Conservation (phyloP, 306 rosid species). For the Trifolium fragiferum region DNA sequence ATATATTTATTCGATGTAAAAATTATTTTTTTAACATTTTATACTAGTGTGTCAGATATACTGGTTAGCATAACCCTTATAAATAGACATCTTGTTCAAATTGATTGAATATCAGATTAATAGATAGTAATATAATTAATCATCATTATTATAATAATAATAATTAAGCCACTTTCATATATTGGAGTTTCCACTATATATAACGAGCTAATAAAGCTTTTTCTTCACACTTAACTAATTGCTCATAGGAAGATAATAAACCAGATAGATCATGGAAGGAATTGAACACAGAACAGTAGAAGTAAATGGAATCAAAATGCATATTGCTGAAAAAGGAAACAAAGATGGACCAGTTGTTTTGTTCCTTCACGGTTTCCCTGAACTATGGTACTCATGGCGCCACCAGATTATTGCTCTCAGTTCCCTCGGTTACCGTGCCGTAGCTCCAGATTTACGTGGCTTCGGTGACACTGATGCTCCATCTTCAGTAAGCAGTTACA, state of each 20-base stretch:
- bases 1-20: too few species aligned
- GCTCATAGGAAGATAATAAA: neutral
- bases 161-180: too few species aligned
- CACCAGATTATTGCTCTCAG: constrained; percentile 44
- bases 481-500: constrained; percentile 7
- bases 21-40: too few species aligned
- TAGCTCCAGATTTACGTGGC: constrained; percentile 48
- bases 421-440: constrained; percentile 42
- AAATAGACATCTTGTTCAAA: too few species aligned
- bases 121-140: too few species aligned
- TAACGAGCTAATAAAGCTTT: neutral
- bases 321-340: constrained; percentile 37
- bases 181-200: too few species aligned
- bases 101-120: too few species aligned
- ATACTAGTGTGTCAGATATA: too few species aligned
- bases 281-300: neutral
- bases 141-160: too few species aligned
- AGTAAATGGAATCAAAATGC: constrained; percentile 45
- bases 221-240: neutral
- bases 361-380: constrained; percentile 52
- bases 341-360: constrained; percentile 18
- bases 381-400: constrained; percentile 56
- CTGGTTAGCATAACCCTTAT: too few species aligned
- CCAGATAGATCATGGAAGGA: constrained; percentile 15
- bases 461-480: constrained; percentile 52